A percentile compares a stretch with the other conserved stretches of the same genome.
Evolutionary conservation across 1,284 basidiomycete species (phyloP).

Genomic region (Microbotryum saponariae): DNA sequence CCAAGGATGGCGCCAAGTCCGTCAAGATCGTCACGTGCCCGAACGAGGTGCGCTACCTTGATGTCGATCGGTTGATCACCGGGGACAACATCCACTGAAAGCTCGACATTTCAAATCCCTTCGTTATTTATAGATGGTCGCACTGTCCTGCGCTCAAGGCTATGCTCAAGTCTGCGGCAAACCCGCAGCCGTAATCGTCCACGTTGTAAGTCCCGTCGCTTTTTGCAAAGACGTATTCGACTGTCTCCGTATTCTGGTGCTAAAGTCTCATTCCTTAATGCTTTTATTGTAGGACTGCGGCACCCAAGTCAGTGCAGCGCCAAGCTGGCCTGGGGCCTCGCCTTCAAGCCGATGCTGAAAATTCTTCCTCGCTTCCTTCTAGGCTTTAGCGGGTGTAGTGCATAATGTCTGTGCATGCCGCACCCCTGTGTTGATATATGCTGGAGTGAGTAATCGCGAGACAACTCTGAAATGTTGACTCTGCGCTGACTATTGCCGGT

Average conservation of each 20-base stretch:
- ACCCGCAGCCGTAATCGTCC: constrained; percentile 59
- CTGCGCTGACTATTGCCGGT: neutral
- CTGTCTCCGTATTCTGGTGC: neutral
- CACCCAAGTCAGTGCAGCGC: constrained; percentile 49
- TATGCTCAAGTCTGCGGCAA: constrained; percentile 58
- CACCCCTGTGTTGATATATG: constrained; percentile 61
- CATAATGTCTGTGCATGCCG: constrained; percentile 59
- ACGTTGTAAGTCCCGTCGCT: constrained; percentile 15
- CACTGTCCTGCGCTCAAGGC: constrained; percentile 60
- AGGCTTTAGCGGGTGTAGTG: constrained; percentile 61
- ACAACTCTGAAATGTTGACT: no score
- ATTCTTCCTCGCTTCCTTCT: neutral
- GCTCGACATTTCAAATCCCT: neutral
- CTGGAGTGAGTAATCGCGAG: constrained; percentile 42
- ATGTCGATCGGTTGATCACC: neutral
- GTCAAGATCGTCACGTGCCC: constrained; percentile 57
- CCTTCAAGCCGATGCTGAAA: no score
- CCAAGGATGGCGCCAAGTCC: constrained; percentile 42
- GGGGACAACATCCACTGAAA: neutral
- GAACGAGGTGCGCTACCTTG: constrained; percentile 47
- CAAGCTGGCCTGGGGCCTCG: no score
- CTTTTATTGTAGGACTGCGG: constrained; percentile 49
- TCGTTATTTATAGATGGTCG: constrained; percentile 50
- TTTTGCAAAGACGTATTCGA: no score
- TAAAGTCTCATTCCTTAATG: neutral